phyloP scores from a whole-genome alignment of 106 monocot genomes.

The Dendrobium huoshanense region DNA sequence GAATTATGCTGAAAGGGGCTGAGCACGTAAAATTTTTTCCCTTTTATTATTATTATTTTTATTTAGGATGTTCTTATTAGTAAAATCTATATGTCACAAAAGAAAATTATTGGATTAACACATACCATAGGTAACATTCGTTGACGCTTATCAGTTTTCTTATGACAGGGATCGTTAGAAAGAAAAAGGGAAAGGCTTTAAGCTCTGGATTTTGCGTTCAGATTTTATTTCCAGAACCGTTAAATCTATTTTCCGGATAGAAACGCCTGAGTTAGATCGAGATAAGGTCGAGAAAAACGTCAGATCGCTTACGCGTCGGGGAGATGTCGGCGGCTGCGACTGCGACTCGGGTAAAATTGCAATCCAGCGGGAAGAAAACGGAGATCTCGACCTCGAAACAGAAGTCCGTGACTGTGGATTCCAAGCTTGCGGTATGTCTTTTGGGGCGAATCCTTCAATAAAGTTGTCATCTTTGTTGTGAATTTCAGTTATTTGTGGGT shows the following conservation, averaged over 20 bases:
- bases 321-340: conserved; percentile 14
- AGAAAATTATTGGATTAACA: too few relatives aligned
- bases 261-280: not conserved
- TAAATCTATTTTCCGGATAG: too few relatives aligned
- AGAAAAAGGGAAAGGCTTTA: not conserved
- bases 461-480: not conserved
- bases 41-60: too few relatives aligned
- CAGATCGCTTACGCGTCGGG: conserved; percentile 5
- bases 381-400: conserved; percentile 10
- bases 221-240: not conserved
- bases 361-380: conserved; percentile 9
- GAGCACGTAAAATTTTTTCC: too few relatives aligned
- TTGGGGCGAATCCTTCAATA: not conserved
- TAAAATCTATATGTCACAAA: too few relatives aligned
- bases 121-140: not conserved
- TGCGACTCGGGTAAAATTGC: conserved; percentile 16
- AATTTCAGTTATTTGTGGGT: not conserved
- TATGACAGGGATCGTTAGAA: not conserved
- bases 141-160: not conserved
- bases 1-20: too few relatives aligned
- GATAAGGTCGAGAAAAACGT: not conserved
- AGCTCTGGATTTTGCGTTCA: not conserved
- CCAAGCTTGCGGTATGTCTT: conserved; percentile 20
- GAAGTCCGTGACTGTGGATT: conserved; percentile 15
- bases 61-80: too few relatives aligned